Evolutionary conservation across 768 basidiomycete species (phyloP).

Genomic region (Plicaturopsis crispa): DNA sequence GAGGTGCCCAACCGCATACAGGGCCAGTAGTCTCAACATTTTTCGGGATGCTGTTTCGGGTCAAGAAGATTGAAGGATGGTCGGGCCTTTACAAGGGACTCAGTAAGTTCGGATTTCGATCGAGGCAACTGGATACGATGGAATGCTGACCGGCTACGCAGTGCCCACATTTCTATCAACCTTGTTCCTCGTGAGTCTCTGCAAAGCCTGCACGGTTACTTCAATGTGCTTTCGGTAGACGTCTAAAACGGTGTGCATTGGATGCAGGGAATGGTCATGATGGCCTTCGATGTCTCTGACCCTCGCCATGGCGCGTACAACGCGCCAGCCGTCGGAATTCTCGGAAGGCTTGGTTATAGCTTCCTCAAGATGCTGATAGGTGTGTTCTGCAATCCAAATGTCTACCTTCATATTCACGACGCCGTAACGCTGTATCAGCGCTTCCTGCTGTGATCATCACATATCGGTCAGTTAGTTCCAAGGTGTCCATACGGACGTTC

Average conservation of each 20-base stretch:
- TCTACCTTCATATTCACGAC: no score
- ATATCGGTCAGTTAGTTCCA: slow-evolving; percentile 48
- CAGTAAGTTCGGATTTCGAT: slow-evolving; percentile 34
- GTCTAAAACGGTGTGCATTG: no score
- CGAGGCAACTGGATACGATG: no score
- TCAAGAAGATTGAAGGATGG: slow-evolving; percentile 64
- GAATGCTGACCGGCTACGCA: no score
- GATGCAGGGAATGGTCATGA: slow-evolving; percentile 50
- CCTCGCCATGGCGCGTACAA: slow-evolving; percentile 61
- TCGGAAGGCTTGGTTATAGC: slow-evolving; percentile 61
- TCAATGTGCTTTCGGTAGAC: no score
- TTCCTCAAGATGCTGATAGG: slow-evolving; percentile 58
- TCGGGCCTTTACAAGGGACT: slow-evolving; percentile 76
- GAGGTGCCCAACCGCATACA: slow-evolving; percentile 66
- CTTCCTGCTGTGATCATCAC: slow-evolving; percentile 52
- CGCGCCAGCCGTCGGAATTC: slow-evolving; percentile 49
- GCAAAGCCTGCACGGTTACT: no score
- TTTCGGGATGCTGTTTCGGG: slow-evolving; percentile 66
- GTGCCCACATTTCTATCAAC: no score
- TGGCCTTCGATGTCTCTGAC: slow-evolving; percentile 49
- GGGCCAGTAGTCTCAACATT: slow-evolving; percentile 73
- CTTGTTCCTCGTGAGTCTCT: no score
- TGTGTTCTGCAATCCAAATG: no score
- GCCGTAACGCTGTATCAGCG: no score
- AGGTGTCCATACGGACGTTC: background rate